Base-by-base conservation (phyloP, 2,329 filamentous ascomycete species). In the Fragosphaeria purpurea region DNA sequence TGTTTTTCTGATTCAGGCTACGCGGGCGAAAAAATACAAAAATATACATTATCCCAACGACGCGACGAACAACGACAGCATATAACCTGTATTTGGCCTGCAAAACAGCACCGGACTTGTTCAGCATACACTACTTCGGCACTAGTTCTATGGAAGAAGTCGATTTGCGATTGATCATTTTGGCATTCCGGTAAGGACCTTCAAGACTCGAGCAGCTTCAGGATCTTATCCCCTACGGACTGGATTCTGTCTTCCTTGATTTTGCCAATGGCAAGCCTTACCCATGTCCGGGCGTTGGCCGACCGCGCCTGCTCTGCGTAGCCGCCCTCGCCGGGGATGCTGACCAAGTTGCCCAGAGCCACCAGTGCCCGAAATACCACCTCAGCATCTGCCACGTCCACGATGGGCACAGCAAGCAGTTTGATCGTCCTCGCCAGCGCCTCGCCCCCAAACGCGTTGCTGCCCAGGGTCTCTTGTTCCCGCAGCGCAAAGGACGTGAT, bases 281-380 rank as follows among this genome's bases (percentile, higher is more conserved):
- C 37, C 63, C 69, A 70, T 10, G 58, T 57, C 5, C 65, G 62
- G 7, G 71, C 68, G 1, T 66, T 68, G 4, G 46, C 46, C 4
- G 50, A 40, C 9, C 44, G 52, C 5, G 53, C 38, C 3, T 37
- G 39, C 7, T 45, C 30, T 1, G 43, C 44, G 47, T 68, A 68
- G 11, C 64, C 69, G n/a, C 81, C 74, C 11, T 86, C 46, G 4
- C 48, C 53, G 4, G 51, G 45, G 4, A 57, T 52, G 48, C 54
- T 52, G 12, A 44, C 73, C 53, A 94, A 63, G 1, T 90, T 98
- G 0, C 93, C 94, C 0, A 91, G 68, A 0, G 87, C 88, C 6
- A 95, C 86, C 6, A 97, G 73, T 0, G 81, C 80, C 30, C 93
- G 81, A 63, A 90, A 97, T 4, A 93, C 69, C 0, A 88, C 86